These are phyloP conservation scores for Paecilomyces sp. DNA, from an alignment of 2,329 filamentous ascomycete genomes.

Conservation along the genomic window DNA sequence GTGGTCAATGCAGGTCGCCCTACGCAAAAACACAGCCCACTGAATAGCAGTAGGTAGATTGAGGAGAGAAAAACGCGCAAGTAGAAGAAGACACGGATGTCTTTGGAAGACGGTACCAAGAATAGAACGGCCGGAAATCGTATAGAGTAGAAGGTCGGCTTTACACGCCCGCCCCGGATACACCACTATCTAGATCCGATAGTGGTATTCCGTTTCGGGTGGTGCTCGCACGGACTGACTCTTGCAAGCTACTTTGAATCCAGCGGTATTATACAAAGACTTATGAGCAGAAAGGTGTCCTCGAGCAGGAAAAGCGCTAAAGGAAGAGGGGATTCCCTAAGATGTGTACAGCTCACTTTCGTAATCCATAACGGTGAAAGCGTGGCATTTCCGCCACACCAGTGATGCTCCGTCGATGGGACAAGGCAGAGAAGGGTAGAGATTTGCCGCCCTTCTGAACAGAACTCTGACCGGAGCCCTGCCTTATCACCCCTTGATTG, in stretches of 20 bases:
- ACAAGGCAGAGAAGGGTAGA: not conserved
- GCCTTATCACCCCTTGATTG: not conserved
- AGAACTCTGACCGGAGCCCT: not conserved
- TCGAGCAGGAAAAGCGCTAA: not conserved
- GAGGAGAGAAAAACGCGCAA: not conserved
- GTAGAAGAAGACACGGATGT: not conserved
- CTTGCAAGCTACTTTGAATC: not conserved
- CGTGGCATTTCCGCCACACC: not conserved
- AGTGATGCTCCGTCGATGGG: not conserved
- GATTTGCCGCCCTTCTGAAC: not conserved
- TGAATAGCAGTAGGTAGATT: not conserved
- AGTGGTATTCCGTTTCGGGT: not conserved
- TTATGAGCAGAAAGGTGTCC: not conserved
- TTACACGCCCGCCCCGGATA: not conserved
- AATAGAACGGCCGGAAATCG: not conserved
- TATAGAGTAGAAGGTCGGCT: not conserved
- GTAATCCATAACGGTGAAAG: not conserved
- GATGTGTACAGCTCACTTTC: not conserved
- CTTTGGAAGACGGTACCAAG: not conserved
- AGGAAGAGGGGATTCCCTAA: not conserved
- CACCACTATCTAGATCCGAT: not conserved
- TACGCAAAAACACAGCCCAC: not conserved
- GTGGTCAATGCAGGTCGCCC: not conserved
- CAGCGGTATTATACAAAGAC: not conserved
- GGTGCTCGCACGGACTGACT: not conserved